Evolutionary conservation across 2,329 filamentous ascomycete genomes (phyloP), one percentile per base, ranked within the genome.

Genomic region (Pseudogymnoascus sp.): DNA sequence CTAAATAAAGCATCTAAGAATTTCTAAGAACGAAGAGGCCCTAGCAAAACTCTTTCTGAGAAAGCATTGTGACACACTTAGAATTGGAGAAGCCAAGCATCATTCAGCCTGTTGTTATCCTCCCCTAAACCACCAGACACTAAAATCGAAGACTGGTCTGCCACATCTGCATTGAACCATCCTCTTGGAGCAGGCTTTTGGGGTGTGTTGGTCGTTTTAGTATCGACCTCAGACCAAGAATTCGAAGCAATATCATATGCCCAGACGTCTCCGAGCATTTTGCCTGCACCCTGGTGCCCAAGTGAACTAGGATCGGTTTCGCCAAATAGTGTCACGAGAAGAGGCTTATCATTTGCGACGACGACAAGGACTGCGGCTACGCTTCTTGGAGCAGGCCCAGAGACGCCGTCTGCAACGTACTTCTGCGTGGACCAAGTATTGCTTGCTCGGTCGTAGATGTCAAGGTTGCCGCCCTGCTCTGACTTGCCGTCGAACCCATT

Each of bases 401-500:
- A 35, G 1, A 66, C 33, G 2, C 72, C 70, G 37, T 75, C 71
- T 2, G 73, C 62, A 7, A 61, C 26, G 61, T 68, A 76, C 0
- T 15, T 4, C 19, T 71, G 61, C 0, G 68, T 72, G 2, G 60
- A 63, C 75, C 74, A 76, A 1, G 65, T 33, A n/a, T 65, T 63
- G 2, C 65, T 37, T 0, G 29, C 50, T 3, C 64, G 37, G 42
- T 76, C 70, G 31, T 68, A 75, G 2, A 85, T 71, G 64, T 89
- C 85, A 9, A 89, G 23, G 1, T 68, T 72, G 0, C 84, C 85
- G 0, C 86, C 86, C 35, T 83, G 78, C 68, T 88, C 86, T 0
- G 70, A 79, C 10, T 76, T 78, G 0, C 85, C 86, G 69, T 88
- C 85, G 62, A 88, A 88, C 0, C 86, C 86, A 65, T 84, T 83